Evolutionary conservation across 495 filamentous ascomycete species (phyloP).

Genomic region (Penicillium daleae): DNA sequence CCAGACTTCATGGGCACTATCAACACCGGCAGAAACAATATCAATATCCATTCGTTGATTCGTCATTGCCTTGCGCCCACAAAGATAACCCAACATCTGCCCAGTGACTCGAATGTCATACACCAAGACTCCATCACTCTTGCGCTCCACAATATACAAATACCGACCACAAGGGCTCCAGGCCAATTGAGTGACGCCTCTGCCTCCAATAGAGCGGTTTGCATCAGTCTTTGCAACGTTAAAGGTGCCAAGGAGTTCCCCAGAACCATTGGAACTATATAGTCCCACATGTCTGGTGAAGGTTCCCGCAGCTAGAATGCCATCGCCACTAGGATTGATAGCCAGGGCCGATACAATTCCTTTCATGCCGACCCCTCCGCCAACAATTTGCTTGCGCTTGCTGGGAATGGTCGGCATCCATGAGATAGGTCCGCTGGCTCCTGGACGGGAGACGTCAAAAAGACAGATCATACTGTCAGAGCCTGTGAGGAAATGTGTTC

Average conservation of each 20-base stretch:
- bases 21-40: conserved; percentile 50
- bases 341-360: conserved; percentile 75
- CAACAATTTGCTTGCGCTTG: conserved; percentile 69
- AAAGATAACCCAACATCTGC: conserved; percentile 68
- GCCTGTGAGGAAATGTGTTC: conserved; percentile 70
- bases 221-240: conserved; percentile 45
- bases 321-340: conserved; percentile 48
- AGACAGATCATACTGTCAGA: conserved; percentile 71
- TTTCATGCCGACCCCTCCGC: conserved; percentile 77
- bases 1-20: conserved; percentile 74
- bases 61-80: conserved; percentile 68
- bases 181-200: conserved; percentile 71
- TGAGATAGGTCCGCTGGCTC: conserved; percentile 60
- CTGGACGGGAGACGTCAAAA: conserved; percentile 74
- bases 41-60: conserved; percentile 83
- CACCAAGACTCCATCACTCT: conserved; percentile 70
- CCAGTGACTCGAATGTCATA: conserved; percentile 83
- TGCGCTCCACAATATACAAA: conserved; percentile 83
- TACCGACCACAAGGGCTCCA: conserved; percentile 92
- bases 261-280: conserved; percentile 70
- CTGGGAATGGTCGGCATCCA: conserved; percentile 74
- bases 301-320: conserved; percentile 81
- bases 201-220: conserved; percentile 56
- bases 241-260: conserved; percentile 71
- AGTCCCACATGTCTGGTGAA: conserved; percentile 76